These are phyloP conservation scores for Dorcoceras hygrometricum DNA, from an alignment of 257 asterid genomes.

Conservation along the genomic window DNA sequence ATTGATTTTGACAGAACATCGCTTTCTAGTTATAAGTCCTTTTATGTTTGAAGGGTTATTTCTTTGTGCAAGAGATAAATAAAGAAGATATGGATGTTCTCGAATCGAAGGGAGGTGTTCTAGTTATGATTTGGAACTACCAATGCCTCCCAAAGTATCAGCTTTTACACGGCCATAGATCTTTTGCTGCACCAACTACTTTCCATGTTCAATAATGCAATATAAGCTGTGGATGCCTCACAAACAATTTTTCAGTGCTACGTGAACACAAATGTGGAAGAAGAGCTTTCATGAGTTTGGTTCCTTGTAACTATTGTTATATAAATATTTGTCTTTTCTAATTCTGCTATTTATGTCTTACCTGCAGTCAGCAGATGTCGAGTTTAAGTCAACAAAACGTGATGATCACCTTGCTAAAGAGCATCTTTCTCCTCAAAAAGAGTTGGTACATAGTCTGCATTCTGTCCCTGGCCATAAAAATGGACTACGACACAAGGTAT, in stretches of 20 bases:
- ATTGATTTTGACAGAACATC: not conserved
- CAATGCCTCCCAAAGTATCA: no score
- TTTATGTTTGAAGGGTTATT: not conserved
- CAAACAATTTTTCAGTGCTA: not conserved
- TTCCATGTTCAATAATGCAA: not conserved
- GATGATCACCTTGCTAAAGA: constrained; percentile 29
- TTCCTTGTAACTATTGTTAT: not conserved
- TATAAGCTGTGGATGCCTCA: not conserved
- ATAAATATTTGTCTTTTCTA: not conserved
- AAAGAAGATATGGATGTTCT: not conserved
- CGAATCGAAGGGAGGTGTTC: not conserved
- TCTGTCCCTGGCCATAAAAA: constrained; percentile 36
- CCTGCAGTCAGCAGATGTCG: constrained; percentile 34
- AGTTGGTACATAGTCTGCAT: constrained; percentile 31
- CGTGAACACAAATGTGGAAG: not conserved
- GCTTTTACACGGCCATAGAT: not conserved
- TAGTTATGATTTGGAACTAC: constrained; percentile 21
- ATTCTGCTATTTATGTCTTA: constrained; percentile 22
- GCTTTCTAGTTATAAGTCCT: not conserved
- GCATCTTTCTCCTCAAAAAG: constrained; percentile 27
- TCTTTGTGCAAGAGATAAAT: no score
- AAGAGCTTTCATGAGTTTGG: not conserved
- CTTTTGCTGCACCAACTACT: not conserved
- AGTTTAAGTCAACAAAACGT: constrained; percentile 25
- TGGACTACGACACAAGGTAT: constrained; percentile 37